Conservation (phyloP, 2,329 filamentous ascomycete genomes). For the Venturia carpophila region DNA sequence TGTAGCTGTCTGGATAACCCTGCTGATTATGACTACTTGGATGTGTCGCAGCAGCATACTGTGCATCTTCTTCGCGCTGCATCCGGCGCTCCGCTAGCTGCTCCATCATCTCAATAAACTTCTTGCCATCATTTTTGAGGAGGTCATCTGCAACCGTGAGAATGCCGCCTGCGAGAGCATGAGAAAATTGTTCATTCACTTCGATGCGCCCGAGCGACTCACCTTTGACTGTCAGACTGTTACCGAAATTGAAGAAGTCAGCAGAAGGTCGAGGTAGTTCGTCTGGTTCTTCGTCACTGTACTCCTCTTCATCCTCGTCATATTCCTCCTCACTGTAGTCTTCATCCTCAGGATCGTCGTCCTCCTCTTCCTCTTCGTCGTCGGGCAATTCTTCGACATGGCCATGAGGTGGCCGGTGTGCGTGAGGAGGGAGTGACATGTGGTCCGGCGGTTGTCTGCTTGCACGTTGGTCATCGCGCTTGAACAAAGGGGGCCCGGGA, state of each 20-base stretch:
- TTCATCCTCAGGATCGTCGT: slow-evolving; percentile 46
- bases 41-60: slow-evolving; percentile 55
- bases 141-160: slow-evolving; percentile 97
- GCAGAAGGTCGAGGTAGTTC: slow-evolving; percentile 59
- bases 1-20: slow-evolving; percentile 40
- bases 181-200: not conserved
- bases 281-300: slow-evolving; percentile 57
- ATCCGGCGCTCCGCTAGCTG: slow-evolving; percentile 94
- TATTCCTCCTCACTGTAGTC: slow-evolving; percentile 51
- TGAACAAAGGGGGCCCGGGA: slow-evolving; percentile 60
- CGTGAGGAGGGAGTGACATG: slow-evolving; percentile 49
- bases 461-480: slow-evolving; percentile 51
- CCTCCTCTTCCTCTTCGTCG: slow-evolving; percentile 48
- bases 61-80: slow-evolving; percentile 89
- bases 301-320: slow-evolving; percentile 60
- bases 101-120: slow-evolving; percentile 99
- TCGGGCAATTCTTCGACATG: slow-evolving; percentile 41
- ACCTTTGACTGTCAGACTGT: slow-evolving; percentile 91
- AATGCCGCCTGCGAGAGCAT: slow-evolving; percentile 67
- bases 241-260: slow-evolving; percentile 96
- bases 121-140: slow-evolving; percentile 96
- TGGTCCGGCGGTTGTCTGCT: slow-evolving; percentile 51
- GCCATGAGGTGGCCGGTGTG: slow-evolving; percentile 48
- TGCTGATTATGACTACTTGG: slow-evolving; percentile 37
- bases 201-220: slow-evolving; percentile 24